Evolutionary conservation across 495 filamentous ascomycete genomes (phyloP).

Genomic region (Tetracladium setigerum): DNA sequence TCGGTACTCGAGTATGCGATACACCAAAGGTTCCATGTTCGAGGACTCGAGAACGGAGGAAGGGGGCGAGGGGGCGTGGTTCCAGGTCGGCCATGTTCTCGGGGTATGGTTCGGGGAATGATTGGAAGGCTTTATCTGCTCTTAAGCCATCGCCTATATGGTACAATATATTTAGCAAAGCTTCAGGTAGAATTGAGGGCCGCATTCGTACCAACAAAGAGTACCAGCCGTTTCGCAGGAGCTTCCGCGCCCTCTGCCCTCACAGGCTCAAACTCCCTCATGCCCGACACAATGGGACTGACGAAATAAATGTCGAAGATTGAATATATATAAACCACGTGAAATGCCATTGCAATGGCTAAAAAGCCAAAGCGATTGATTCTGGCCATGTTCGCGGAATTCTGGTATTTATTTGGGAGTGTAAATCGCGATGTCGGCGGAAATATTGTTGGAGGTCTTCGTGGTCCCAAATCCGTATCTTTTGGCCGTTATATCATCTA

Average conservation of each 20-base stretch:
- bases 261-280: conserved; percentile 71
- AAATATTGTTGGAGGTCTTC: not conserved
- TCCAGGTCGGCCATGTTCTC: conserved; percentile 45
- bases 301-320: conserved; percentile 99
- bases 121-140: conserved; percentile 97
- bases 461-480: not conserved
- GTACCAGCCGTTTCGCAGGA: conserved; percentile 82
- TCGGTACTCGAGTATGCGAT: conserved; percentile 95
- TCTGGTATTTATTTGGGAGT: not conserved
- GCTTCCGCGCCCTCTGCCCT: conserved; percentile 52
- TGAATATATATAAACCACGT: conserved; percentile 88
- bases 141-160: conserved; percentile 77
- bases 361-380: conserved; percentile 83
- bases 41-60: conserved; percentile 80
- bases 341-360: conserved; percentile 85
- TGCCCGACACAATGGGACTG: conserved; percentile 93
- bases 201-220: conserved; percentile 72
- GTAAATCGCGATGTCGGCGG: not conserved
- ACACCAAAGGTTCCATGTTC: conserved; percentile 96
- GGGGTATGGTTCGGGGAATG: conserved; percentile 82
- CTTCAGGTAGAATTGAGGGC: not conserved
- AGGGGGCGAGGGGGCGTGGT: conserved; percentile 80
- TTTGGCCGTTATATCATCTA: conserved; percentile 3
- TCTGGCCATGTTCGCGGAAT: conserved; percentile 53
- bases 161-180: not conserved